phyloP scores from a whole-genome alignment of 1,139 yeast genomes.

The Pichia sp. region DNA sequence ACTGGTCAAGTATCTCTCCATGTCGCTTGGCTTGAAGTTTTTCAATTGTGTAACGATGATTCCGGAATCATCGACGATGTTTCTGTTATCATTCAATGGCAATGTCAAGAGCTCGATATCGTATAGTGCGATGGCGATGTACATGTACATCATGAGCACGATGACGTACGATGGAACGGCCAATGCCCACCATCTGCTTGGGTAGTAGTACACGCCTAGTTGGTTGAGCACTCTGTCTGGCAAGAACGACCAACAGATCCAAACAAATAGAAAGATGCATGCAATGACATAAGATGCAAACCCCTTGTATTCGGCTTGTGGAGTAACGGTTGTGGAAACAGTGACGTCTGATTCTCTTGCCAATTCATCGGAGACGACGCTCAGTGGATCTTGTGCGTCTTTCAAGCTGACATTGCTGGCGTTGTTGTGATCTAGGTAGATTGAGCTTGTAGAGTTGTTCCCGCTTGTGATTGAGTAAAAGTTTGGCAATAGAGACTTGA shows the following conservation, averaged over 20 bases:
- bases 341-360: conserved; percentile 79
- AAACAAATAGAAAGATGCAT: conserved; percentile 47
- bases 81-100: conserved; percentile 54
- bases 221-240: conserved; percentile 52
- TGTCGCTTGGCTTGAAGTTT: conserved; percentile 24
- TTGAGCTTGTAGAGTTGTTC: conserved; percentile 21
- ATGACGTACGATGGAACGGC: conserved; percentile 71
- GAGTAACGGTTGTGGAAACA: conserved; percentile 62
- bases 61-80: conserved; percentile 68
- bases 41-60: conserved; percentile 41
- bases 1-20: conserved; percentile 39
- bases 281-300: conserved; percentile 73
- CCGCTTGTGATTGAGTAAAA: conserved; percentile 25
- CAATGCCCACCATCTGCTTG: conserved; percentile 86
- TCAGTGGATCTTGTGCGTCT: conserved; percentile 3
- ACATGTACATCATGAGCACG: conserved; percentile 67
- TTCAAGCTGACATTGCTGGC: background rate
- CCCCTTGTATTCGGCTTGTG: conserved; percentile 78
- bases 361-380: conserved; percentile 43
- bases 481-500: conserved; percentile 30
- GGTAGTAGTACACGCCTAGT: conserved; percentile 72
- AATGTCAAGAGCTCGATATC: conserved; percentile 72
- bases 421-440: background rate
- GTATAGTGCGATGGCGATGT: conserved; percentile 67
- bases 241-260: conserved; percentile 67